Evolutionary conservation across 345 rosid species (phyloP).

Genomic region (Dipteronia sinensis): DNA sequence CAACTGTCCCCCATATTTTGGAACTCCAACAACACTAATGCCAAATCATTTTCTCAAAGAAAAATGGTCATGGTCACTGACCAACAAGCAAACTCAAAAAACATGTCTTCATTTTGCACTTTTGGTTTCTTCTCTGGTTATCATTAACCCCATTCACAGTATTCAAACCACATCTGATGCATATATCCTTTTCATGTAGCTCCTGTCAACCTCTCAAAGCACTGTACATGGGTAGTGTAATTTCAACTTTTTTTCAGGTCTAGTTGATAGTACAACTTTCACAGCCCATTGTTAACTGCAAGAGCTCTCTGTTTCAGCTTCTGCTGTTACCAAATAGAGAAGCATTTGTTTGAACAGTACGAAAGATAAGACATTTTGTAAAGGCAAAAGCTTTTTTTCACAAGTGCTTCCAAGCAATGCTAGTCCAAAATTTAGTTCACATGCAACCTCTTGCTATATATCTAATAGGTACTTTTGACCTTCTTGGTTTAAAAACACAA

Average conservation of each 20-base stretch:
- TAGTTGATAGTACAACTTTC: neutral
- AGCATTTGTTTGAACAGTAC: neutral
- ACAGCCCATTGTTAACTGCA: slow-evolving; percentile 10
- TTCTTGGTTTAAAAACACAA: neutral
- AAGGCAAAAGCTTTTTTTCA: neutral
- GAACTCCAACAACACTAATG: neutral
- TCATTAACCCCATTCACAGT: neutral
- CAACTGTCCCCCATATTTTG: neutral
- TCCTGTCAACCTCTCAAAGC: neutral
- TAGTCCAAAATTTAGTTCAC: slow-evolving; percentile 15
- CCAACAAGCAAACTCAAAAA: neutral
- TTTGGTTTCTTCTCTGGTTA: neutral
- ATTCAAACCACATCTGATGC: neutral
- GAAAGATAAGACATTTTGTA: slow-evolving; percentile 4
- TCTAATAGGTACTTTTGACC: neutral
- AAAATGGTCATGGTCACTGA: neutral
- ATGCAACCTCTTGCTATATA: neutral
- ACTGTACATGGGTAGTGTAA: neutral
- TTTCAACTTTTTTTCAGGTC: neutral
- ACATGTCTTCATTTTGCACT: neutral
- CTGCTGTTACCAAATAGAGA: slow-evolving; percentile 2
- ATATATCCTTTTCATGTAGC: neutral
- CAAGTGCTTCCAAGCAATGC: slow-evolving; percentile 12
- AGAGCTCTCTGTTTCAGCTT: neutral
- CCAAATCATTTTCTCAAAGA: slow-evolving; percentile 1